phyloP scores from a whole-genome alignment of 108 stramenopile species.

The Parmales sp. region DNA sequence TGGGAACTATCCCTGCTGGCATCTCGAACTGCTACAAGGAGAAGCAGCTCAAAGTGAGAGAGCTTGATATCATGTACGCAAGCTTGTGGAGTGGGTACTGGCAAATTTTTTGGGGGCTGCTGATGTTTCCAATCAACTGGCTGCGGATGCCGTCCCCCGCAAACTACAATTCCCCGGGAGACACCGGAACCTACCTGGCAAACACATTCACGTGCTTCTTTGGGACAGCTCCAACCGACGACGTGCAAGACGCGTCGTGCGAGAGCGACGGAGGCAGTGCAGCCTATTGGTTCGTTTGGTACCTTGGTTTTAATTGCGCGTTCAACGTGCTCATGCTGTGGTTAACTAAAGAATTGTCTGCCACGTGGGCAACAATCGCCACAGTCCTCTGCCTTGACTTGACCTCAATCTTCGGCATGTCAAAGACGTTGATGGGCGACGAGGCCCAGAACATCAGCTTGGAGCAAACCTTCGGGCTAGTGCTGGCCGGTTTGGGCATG shows the following conservation, averaged over 20 bases:
- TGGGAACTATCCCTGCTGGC: slow-evolving; percentile 3
- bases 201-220: background rate
- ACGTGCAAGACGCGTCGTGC: background rate
- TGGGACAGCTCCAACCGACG: background rate
- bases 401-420: background rate
- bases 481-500: background rate
- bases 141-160: background rate
- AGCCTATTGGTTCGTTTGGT: background rate
- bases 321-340: slow-evolving; percentile 11
- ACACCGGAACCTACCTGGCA: background rate
- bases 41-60: background rate
- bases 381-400: slow-evolving; percentile 12
- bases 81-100: background rate
- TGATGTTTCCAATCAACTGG: slow-evolving; percentile 12
- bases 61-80: slow-evolving; percentile 9
- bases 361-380: slow-evolving; percentile 2
- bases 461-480: background rate
- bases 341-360: background rate
- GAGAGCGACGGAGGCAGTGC: background rate
- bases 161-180: background rate
- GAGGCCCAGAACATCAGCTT: background rate
- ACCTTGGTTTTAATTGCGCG: background rate
- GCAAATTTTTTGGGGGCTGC: slow-evolving; percentile 4
- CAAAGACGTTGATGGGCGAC: slow-evolving; percentile 4
- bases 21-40: slow-evolving; percentile 5